A percentile compares a stretch with the other conserved stretches of the same genome.
phyloP scores from a whole-genome alignment of 768 basidiomycete genomes.

The Termitomyces sp. region DNA sequence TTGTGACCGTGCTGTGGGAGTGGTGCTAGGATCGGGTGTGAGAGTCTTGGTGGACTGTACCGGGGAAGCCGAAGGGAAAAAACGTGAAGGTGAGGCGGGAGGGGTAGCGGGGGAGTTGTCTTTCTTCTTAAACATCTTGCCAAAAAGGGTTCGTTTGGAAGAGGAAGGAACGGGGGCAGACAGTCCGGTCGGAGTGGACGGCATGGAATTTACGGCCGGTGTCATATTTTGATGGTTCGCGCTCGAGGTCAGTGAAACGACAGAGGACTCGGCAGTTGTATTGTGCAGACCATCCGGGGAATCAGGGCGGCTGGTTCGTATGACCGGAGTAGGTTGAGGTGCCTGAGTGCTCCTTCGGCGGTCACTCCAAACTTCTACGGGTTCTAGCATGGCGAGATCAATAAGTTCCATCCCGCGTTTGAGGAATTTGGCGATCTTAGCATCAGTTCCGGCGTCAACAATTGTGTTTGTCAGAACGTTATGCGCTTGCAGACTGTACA shows the following conservation, averaged over 20 bases:
- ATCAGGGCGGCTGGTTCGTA: slow-evolving; percentile 22
- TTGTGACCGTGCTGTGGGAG: slow-evolving; percentile 9
- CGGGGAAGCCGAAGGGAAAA: slow-evolving; percentile 5
- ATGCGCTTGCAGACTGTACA: slow-evolving; percentile 86
- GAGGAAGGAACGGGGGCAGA: slow-evolving; percentile 4
- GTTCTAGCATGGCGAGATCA: slow-evolving; percentile 73
- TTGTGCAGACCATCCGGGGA: slow-evolving; percentile 12
- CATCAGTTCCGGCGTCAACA: slow-evolving; percentile 84
- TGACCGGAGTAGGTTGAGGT: not conserved
- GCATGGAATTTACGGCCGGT: slow-evolving; percentile 5
- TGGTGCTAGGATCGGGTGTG: slow-evolving; percentile 7
- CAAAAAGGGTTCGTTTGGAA: slow-evolving; percentile 56
- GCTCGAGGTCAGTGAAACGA: slow-evolving; percentile 9
- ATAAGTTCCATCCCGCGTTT: slow-evolving; percentile 73
- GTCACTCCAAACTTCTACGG: slow-evolving; percentile 66
- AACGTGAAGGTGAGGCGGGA: slow-evolving; percentile 23
- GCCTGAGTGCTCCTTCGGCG: slow-evolving; percentile 13
- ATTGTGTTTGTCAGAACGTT: slow-evolving; percentile 84
- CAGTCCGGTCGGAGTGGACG: not conserved
- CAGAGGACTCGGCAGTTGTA: slow-evolving; percentile 15
- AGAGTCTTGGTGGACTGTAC: slow-evolving; percentile 5
- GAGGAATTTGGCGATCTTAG: slow-evolving; percentile 74
- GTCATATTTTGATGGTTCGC: slow-evolving; percentile 7
- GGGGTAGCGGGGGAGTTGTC: slow-evolving; percentile 11
- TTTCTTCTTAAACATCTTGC: slow-evolving; percentile 63